phyloP scores from a whole-genome alignment of 306 rosid genomes.

The Ammopiptanthus mongolicus region DNA sequence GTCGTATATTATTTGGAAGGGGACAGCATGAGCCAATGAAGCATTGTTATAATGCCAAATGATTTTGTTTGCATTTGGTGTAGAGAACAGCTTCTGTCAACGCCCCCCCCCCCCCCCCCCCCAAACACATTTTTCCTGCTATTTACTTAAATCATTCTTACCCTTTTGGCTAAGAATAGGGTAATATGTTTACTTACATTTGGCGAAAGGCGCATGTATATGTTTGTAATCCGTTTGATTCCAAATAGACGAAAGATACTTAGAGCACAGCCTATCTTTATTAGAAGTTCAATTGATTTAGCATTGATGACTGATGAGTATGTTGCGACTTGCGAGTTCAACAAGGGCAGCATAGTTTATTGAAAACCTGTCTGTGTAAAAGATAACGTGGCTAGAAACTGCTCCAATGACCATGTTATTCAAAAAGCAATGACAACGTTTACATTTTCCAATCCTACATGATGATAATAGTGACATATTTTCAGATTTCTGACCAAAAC shows the following conservation, averaged over 20 bases:
- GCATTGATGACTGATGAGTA: neutral
- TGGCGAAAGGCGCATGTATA: neutral
- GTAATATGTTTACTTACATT: neutral
- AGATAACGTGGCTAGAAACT: neutral
- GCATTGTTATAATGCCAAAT: neutral
- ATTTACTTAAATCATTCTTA: neutral
- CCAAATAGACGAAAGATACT: neutral
- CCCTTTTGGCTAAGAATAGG: neutral
- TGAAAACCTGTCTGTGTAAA: neutral
- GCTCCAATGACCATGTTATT: conserved; percentile 36
- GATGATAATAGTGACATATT: conserved; percentile 23
- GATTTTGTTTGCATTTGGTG: neutral
- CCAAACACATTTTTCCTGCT: no score
- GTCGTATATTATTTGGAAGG: neutral
- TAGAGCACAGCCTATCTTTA: neutral
- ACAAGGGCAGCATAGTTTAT: neutral
- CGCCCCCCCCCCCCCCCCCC: no score
- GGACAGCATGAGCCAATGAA: neutral
- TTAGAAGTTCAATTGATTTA: neutral
- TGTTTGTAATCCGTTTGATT: neutral
- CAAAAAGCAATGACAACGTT: conserved; percentile 27
- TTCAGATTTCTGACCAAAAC: conserved; percentile 26
- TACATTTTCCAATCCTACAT: conserved; percentile 36
- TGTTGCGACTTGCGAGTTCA: neutral
- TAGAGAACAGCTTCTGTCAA: neutral